These are phyloP conservation scores for Aphanocladium album DNA, from an alignment of 2,329 filamentous ascomycete genomes.

Conservation along the genomic window DNA sequence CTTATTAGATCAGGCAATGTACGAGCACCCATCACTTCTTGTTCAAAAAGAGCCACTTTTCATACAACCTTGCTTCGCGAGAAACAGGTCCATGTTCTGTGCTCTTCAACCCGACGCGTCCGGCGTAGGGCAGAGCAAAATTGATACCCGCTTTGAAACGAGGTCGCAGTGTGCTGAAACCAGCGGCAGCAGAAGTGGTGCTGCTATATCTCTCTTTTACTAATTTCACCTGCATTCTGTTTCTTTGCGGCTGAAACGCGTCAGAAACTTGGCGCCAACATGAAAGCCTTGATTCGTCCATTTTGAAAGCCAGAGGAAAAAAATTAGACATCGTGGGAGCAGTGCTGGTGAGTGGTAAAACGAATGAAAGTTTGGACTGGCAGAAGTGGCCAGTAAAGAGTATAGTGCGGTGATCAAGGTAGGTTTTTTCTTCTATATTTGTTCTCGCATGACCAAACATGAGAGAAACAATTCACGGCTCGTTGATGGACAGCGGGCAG, in stretches of 20 bases:
- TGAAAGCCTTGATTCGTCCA: background rate
- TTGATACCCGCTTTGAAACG: background rate
- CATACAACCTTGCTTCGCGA: background rate
- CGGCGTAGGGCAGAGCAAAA: background rate
- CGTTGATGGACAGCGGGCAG: background rate
- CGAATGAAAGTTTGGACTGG: background rate
- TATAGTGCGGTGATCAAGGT: background rate
- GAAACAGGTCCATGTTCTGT: background rate
- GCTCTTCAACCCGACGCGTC: background rate
- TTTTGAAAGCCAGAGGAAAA: background rate
- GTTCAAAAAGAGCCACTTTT: background rate
- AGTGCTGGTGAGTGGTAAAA: background rate
- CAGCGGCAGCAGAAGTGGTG: background rate
- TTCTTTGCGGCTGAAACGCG: conserved; percentile 3
- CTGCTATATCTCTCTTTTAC: background rate
- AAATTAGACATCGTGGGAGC: background rate
- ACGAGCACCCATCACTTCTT: background rate
- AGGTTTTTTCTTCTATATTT: background rate
- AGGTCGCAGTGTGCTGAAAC: background rate
- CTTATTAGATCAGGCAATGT: background rate
- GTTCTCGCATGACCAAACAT: background rate
- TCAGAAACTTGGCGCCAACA: conserved; percentile 3
- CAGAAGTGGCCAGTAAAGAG: background rate
- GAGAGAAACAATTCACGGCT: background rate
- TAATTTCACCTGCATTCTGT: background rate